Percentiles rank a stretch among this genome's conserved stretches.
These are phyloP conservation scores for Melocanna baccifera DNA, from an alignment of 176 grass and related monocot species.

Conservation along the genomic window DNA sequence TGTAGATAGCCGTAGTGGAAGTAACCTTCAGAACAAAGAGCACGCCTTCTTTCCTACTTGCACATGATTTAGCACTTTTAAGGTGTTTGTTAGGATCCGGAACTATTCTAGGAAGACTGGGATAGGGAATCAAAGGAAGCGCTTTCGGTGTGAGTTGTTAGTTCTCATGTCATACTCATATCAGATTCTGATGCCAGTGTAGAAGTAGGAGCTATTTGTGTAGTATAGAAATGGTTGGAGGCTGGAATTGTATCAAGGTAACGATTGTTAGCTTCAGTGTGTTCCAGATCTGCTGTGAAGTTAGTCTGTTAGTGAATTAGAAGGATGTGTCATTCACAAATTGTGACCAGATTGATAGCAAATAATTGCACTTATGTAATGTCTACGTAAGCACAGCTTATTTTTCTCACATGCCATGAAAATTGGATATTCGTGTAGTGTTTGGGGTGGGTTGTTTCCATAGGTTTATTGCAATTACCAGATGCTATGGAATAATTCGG, in stretches of 20 bases:
- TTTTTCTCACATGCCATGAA: background rate
- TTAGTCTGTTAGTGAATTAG: background rate
- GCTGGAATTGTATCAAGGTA: background rate
- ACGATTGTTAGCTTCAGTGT: background rate
- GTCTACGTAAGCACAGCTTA: background rate
- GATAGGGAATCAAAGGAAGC: slow-evolving; percentile 9
- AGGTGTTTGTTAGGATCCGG: slow-evolving; percentile 27
- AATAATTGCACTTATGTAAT: background rate
- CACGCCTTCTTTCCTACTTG: slow-evolving; percentile 14
- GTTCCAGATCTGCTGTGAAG: slow-evolving; percentile 8
- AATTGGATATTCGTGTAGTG: background rate
- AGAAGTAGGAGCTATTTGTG: background rate
- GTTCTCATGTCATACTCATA: background rate
- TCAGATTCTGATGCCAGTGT: slow-evolving; percentile 2
- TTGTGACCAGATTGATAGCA: background rate
- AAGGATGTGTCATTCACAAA: background rate
- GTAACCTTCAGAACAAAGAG: background rate
- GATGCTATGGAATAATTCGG: background rate
- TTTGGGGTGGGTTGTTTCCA: background rate
- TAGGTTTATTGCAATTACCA: slow-evolving; percentile 4
- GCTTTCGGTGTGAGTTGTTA: slow-evolving; percentile 20
- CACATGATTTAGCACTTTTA: slow-evolving; percentile 17
- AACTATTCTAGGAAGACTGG: background rate
- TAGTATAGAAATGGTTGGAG: slow-evolving; percentile 13
- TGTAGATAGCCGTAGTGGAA: background rate